Evolutionary conservation across 75 land plant genomes (phyloP).

Genomic region (Ceratopteris richardii): DNA sequence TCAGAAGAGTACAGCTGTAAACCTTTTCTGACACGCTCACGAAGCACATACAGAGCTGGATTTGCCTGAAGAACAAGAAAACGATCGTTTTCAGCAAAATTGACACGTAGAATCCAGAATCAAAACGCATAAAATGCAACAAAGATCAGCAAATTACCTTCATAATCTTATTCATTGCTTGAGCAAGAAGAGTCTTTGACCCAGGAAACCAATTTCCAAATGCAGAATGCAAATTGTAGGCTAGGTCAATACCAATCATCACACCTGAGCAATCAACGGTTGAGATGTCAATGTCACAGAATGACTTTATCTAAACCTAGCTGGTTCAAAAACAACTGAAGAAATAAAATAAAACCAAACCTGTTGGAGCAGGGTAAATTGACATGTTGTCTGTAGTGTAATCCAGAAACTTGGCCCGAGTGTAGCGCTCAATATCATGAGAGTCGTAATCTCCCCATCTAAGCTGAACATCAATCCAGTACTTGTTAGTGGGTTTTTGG

Average conservation of each 20-base stretch:
- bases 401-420: constrained; percentile 96
- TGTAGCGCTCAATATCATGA: constrained; percentile 98
- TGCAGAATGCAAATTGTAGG: constrained; percentile 95
- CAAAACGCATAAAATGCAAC: not conserved
- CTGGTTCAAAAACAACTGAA: not conserved
- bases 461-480: constrained; percentile 99
- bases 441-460: constrained; percentile 99
- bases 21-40: constrained; percentile 96
- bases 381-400: constrained; percentile 99
- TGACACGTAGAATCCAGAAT: not conserved
- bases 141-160: constrained; percentile 42
- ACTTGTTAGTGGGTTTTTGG: constrained; percentile 96
- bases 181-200: constrained; percentile 88
- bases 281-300: not conserved
- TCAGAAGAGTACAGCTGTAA: constrained; percentile 97
- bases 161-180: constrained; percentile 99
- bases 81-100: not conserved
- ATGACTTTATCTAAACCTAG: too few relatives aligned
- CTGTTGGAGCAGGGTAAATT: constrained; percentile 97
- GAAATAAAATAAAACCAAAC: constrained; percentile 21
- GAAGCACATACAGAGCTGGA: constrained; percentile 95
- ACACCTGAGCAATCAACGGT: constrained; percentile 46
- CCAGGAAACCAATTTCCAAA: constrained; percentile 99
- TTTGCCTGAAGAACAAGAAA: constrained; percentile 52
- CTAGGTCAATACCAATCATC: constrained; percentile 95